phyloP scores from a whole-genome alignment of 176 grass and related monocot genomes.

The Hyparrhenia diplandra region DNA sequence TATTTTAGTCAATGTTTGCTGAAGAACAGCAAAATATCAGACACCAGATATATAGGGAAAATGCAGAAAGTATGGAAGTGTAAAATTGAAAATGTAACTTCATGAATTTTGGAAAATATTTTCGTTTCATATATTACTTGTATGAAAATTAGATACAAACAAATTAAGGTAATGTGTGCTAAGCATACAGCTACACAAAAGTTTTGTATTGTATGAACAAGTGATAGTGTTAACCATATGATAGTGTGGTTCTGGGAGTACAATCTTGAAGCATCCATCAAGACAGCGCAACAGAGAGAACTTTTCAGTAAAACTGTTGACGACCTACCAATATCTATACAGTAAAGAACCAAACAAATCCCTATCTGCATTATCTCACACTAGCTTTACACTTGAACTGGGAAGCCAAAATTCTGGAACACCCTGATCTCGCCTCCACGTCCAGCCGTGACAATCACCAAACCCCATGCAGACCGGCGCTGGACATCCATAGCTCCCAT shows the following conservation, averaged over 20 bases:
- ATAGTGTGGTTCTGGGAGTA: slow-evolving; percentile 22
- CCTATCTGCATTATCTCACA: neutral
- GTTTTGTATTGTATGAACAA: slow-evolving; percentile 27
- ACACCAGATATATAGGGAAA: neutral
- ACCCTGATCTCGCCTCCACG: slow-evolving; percentile 67
- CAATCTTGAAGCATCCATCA: neutral
- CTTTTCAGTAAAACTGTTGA: neutral
- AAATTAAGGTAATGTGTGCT: too few species aligned
- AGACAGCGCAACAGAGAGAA: neutral
- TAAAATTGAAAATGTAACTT: neutral
- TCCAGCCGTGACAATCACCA: slow-evolving; percentile 90
- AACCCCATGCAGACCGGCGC: slow-evolving; percentile 67
- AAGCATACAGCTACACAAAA: neutral
- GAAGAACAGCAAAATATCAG: too few species aligned
- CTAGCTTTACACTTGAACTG: slow-evolving; percentile 68
- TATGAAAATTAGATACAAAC: slow-evolving; percentile 9
- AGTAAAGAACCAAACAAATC: slow-evolving; percentile 28
- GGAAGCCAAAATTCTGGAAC: slow-evolving; percentile 98
- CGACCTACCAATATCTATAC: slow-evolving; percentile 41
- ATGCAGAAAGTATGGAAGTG: neutral
- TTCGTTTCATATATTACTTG: neutral
- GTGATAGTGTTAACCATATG: neutral
- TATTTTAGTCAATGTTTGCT: too few species aligned
- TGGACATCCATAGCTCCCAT: slow-evolving; percentile 53
- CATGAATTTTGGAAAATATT: neutral